Base-by-base conservation (phyloP, 163 green algal genomes). In the Scenedesmus sp. region DNA sequence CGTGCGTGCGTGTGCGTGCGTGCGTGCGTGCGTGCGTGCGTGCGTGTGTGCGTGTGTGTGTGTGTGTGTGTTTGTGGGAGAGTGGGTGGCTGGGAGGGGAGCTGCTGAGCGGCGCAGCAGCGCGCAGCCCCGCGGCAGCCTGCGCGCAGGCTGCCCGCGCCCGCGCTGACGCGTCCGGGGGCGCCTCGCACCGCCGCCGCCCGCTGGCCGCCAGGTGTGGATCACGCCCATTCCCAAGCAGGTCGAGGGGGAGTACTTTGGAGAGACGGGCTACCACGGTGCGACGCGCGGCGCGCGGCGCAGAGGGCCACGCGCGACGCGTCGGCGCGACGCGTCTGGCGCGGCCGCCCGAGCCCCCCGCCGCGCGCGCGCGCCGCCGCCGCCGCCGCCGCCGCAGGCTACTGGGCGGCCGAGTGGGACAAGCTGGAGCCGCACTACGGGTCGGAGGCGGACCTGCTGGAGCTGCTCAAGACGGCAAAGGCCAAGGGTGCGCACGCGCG, bases 341-440 rank as follows among this genome's bases (percentile, higher is more conserved):
- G 58, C 28, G 11, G 58, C 5, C 24, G 26, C 26, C 7, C 7
- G 7, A 17, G 58, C 28, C 28, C 9, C 17, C 15, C 50, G 31
- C 11, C 44, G 13, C 34, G 54, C 20, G 54, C n/a, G 11, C 14
- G 29, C 17, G 1, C n/a, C 33, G 29, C 17, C 33, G 54, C 54
- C 17, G 2, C n/a, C n/a, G 20, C 13, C 44, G 24, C 17, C 20
- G 26, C 47, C 33, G 47, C 51, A 77, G 67, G 69, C n/a, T 77
- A 77, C 29, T 77, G 69, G 69, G 54, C 69, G 28, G 24, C 45
- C 26, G 69, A 77, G 24, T 47, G 47, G 54, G 50, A 53, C 22
- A 39, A 53, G 10, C 34, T 77, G 10, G 69, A 77, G 4, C 69
- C 69, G 6, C 69, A 77, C 36, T 77, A 39, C 42, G 69, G 69